A percentile compares a stretch with the other conserved stretches of the same genome.
Conservation (phyloP, 768 basidiomycete species). For the Russula olivacea region DNA sequence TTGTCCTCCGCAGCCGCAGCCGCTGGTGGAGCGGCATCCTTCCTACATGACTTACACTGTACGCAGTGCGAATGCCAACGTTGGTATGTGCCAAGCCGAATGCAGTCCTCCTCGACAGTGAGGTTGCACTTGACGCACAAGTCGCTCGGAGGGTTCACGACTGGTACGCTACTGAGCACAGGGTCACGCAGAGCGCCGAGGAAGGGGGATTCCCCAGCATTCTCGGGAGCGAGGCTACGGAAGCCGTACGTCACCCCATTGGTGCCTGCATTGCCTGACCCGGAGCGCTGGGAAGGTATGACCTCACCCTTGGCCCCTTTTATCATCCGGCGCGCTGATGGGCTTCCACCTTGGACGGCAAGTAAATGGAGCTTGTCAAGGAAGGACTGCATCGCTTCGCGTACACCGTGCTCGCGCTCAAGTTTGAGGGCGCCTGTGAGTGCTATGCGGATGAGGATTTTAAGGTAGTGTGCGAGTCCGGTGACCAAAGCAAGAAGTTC, state of each 20-base stretch:
- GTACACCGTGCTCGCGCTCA: constrained; percentile 81
- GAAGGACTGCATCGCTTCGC: constrained; percentile 82
- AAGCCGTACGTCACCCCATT: constrained; percentile 90
- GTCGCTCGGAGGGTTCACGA: constrained; percentile 78
- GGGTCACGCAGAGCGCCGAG: constrained; percentile 41
- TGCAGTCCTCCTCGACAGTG: constrained; percentile 97
- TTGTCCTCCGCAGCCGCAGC: constrained; percentile 48
- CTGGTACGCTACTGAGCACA: constrained; percentile 45
- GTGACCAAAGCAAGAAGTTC: constrained; percentile 96
- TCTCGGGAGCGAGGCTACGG: constrained; percentile 84
- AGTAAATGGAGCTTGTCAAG: constrained; percentile 90
- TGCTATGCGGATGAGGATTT: constrained; percentile 97
- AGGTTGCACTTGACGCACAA: constrained; percentile 82
- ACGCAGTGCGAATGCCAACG: constrained; percentile 96
- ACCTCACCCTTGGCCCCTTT: constrained; percentile 69
- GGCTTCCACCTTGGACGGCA: constrained; percentile 79
- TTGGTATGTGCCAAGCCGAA: constrained; percentile 90
- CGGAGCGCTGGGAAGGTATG: constrained; percentile 30
- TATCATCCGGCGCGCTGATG: constrained; percentile 67
- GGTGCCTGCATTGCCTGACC: constrained; percentile 63
- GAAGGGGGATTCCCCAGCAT: constrained; percentile 85
- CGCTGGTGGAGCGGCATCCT: constrained; percentile 57
- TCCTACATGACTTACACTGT: constrained; percentile 77
- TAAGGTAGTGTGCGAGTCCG: constrained; percentile 98
- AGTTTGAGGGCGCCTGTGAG: constrained; percentile 93